Base-by-base conservation (phyloP, 1,139 yeast genomes). In the Wickerhamiella pararugosa region DNA sequence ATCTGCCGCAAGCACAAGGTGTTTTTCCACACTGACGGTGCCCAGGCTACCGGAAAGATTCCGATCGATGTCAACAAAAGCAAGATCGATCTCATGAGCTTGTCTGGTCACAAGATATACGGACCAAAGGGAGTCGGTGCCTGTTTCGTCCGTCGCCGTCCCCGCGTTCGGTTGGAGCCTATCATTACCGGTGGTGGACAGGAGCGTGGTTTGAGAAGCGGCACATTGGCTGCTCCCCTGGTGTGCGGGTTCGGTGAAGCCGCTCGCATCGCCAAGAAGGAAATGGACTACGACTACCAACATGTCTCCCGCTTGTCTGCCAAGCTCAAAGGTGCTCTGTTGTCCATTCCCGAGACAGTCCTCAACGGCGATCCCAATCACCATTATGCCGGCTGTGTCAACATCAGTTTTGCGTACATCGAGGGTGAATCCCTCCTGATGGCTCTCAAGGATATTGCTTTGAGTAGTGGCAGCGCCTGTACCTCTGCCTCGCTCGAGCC, bases 101-200 rank as follows among this genome's bases (percentile, higher is more conserved):
- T 90, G 47, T 83, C 95, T 0, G 87, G 94, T 4, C 99, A 90
- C 66, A 90, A 90, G 66, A 79, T 92, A 47, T 90, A 92, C 62
- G 99, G 98, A 5, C 99, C 99, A 51, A 90, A 79, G 73, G 99
- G 99, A 49, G 74, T 86, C 50, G 99, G 99, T 56, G 99, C 98
- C 10, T 70, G 87, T 54, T 90, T 74, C 58, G 90, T 92, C 34
- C 78, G 98, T 65, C 81, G 99, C 71, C 77, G 98, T 64, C 99
- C 99, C 51, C 78, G 99, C 66, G 98, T 92, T 43, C 79, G 99
- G 72, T 62, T 90, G 51, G 96, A 87, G 51, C 96, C 99, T 31
- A 69, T 90, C 46, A 81, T 90, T 52, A 80, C 86, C 48, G 99
- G 99, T 53, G 99, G 99, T 63, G 99, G 99, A 43, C 99, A 90